These are phyloP conservation scores for Tricholoma hemisulphureum DNA, from an alignment of 768 basidiomycete species.

Conservation along the genomic window DNA sequence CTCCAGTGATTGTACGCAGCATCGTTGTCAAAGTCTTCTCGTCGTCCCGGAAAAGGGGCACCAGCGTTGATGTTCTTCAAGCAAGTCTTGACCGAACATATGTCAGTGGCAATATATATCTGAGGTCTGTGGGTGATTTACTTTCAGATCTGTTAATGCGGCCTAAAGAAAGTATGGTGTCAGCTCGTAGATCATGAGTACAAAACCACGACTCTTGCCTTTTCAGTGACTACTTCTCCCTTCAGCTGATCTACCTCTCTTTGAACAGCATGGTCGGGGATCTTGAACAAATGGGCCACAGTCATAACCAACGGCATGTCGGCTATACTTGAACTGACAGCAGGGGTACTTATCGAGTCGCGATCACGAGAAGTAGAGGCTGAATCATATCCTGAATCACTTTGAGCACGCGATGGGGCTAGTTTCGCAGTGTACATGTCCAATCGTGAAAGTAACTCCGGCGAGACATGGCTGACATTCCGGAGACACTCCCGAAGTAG, in stretches of 20 bases:
- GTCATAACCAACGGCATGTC: slow-evolving; percentile 79
- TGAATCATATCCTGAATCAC: slow-evolving; percentile 68
- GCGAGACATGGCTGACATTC: slow-evolving; percentile 71
- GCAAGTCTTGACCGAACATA: slow-evolving; percentile 56
- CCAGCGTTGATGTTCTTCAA: slow-evolving; percentile 90
- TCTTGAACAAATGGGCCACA: slow-evolving; percentile 72
- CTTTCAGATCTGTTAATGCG: slow-evolving; percentile 85
- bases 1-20: slow-evolving; percentile 85
- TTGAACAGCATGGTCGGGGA: slow-evolving; percentile 65
- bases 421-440: slow-evolving; percentile 84
- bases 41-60: slow-evolving; percentile 75
- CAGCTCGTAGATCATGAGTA: not conserved
- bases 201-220: slow-evolving; percentile 38
- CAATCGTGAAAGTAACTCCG: slow-evolving; percentile 77
- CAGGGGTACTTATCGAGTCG: slow-evolving; percentile 45
- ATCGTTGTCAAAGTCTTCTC: slow-evolving; percentile 83
- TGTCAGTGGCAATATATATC: slow-evolving; percentile 9
- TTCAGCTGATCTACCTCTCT: slow-evolving; percentile 69
- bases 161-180: slow-evolving; percentile 49
- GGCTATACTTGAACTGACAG: slow-evolving; percentile 45
- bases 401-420: slow-evolving; percentile 56
- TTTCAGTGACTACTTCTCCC: slow-evolving; percentile 67
- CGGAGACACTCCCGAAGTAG: slow-evolving; percentile 80
- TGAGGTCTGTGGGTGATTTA: slow-evolving; percentile 25
- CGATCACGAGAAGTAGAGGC: slow-evolving; percentile 57